Percentiles rank a stretch among this genome's conserved stretches.
Conservation (phyloP, 148 eudicot genomes). For the Silene conica region DNA sequence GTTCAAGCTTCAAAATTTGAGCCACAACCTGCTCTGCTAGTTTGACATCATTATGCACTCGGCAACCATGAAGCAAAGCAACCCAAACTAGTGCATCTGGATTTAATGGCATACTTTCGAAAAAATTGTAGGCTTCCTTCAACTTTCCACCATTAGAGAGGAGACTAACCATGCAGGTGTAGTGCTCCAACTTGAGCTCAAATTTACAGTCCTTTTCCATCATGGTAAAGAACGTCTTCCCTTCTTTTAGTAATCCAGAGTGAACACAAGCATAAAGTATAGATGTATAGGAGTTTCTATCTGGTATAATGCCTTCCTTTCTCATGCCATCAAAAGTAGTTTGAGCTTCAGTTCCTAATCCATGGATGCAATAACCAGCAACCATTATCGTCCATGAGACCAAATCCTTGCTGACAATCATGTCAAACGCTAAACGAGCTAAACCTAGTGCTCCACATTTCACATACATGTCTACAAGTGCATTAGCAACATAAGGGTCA, state of each 20-base stretch:
- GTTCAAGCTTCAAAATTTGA: slow-evolving; percentile 42
- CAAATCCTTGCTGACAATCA: slow-evolving; percentile 41
- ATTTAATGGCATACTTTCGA: slow-evolving; percentile 44
- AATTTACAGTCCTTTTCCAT: slow-evolving; percentile 46
- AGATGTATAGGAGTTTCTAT: slow-evolving; percentile 44
- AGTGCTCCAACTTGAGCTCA: slow-evolving; percentile 57
- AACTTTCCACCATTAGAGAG: slow-evolving; percentile 56
- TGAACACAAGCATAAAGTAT: slow-evolving; percentile 58
- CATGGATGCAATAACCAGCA: slow-evolving; percentile 65
- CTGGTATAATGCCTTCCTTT: slow-evolving; percentile 36
- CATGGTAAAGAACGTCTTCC: slow-evolving; percentile 38
- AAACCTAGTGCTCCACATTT: slow-evolving; percentile 49
- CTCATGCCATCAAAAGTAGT: slow-evolving; percentile 45
- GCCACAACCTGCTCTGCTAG: slow-evolving; percentile 60
- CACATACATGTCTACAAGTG: slow-evolving; percentile 66
- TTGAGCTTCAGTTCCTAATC: slow-evolving; percentile 51
- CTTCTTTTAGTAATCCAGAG: slow-evolving; percentile 55
- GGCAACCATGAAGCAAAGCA: slow-evolving; percentile 58
- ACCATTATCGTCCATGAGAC: slow-evolving; percentile 64
- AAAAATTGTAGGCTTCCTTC: slow-evolving; percentile 44
- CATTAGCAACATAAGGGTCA: slow-evolving; percentile 49
- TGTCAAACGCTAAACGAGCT: slow-evolving; percentile 43
- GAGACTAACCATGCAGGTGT: slow-evolving; percentile 62
- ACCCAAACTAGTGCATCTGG: slow-evolving; percentile 57
- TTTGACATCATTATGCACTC: slow-evolving; percentile 54